A percentile compares a stretch with the other conserved stretches of the same genome.
These are phyloP conservation scores for Lactarius deliciosus DNA, from an alignment of 768 basidiomycete genomes.

Conservation along the genomic window DNA sequence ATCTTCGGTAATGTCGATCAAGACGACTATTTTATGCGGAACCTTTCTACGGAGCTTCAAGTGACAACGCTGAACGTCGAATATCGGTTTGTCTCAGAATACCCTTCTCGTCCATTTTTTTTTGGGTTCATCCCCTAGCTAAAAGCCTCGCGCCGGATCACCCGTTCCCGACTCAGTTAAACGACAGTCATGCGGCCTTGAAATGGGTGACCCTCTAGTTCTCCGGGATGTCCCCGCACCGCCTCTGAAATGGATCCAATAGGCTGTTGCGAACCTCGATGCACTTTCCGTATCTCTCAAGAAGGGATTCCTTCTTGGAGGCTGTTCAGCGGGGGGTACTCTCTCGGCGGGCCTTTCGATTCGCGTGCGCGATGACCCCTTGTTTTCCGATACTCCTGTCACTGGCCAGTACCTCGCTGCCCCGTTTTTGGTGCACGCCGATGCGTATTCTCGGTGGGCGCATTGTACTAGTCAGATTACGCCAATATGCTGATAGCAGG, in stretches of 20 bases:
- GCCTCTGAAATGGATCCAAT: not conserved
- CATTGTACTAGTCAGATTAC: not conserved
- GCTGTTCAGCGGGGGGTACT: conserved; percentile 32
- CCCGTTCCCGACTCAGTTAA: conserved; percentile 27
- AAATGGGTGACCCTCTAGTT: conserved; percentile 29
- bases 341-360: conserved; percentile 31
- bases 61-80: conserved; percentile 24
- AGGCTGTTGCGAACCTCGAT: conserved; percentile 21
- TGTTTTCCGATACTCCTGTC: conserved; percentile 27
- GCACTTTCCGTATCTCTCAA: conserved; percentile 24
- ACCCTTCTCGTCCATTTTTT: not conserved
- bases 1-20: conserved; percentile 26
- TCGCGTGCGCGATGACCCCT: conserved; percentile 31
- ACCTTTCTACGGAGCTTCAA: conserved; percentile 22
- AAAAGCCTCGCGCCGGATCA: conserved; percentile 30
- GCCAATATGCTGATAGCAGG: not conserved
- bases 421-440: conserved; percentile 30
- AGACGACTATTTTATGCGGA: conserved; percentile 28
- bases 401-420: conserved; percentile 33
- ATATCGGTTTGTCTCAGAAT: conserved; percentile 19
- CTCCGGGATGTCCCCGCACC: too few relatives aligned
- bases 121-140: not conserved
- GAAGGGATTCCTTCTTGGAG: conserved; percentile 34
- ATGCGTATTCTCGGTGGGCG: conserved; percentile 28
- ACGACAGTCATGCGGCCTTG: conserved; percentile 32